Conservation (phyloP, 495 filamentous ascomycete species). For the Emericellopsis terricola region DNA sequence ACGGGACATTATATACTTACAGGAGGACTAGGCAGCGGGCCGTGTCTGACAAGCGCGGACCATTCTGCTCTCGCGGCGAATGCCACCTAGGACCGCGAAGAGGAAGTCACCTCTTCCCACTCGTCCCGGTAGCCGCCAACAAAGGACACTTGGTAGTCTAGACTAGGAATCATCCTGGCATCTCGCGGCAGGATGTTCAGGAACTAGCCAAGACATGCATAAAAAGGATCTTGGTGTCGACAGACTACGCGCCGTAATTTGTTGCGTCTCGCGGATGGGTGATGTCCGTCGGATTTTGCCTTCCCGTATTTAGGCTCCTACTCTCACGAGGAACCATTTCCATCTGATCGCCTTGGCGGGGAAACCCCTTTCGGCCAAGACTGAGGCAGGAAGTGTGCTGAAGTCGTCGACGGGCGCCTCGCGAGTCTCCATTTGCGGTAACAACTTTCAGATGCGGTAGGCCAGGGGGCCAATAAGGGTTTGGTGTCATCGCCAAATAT, state of each 20-base stretch:
- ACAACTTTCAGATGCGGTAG: neutral
- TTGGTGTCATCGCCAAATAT: neutral
- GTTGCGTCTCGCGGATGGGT: neutral
- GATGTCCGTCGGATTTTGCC: neutral
- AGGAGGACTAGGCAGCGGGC: neutral
- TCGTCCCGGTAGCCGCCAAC: neutral
- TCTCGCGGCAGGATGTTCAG: neutral
- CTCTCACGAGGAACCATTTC: neutral
- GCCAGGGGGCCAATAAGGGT: neutral
- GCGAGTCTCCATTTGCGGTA: neutral
- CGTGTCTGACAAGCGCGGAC: neutral
- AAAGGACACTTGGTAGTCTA: neutral
- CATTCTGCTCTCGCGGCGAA: neutral
- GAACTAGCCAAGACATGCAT: neutral
- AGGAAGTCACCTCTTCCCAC: neutral
- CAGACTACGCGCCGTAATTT: neutral
- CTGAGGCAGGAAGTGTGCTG: neutral
- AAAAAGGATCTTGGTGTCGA: neutral
- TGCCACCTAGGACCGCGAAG: neutral
- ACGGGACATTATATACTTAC: neutral
- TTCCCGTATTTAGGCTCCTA: neutral
- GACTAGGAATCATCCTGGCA: neutral
- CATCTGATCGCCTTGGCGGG: neutral
- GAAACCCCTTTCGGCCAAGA: neutral
- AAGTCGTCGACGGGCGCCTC: neutral